Base-by-base conservation (phyloP, 495 filamentous ascomycete genomes). In the Trichoderma asperelloides region DNA sequence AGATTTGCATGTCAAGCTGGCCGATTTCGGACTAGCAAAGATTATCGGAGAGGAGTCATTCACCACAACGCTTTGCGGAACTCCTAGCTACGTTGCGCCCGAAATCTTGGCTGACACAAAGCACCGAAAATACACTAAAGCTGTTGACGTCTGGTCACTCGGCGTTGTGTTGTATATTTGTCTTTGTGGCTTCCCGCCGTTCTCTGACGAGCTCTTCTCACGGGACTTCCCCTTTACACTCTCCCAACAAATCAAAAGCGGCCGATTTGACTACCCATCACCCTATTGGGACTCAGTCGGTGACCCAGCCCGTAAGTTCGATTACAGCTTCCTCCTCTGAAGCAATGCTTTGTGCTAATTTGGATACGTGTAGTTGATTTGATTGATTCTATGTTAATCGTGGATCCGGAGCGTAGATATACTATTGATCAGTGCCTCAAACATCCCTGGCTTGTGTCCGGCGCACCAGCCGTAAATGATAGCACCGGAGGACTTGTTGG, bases 91-190 rank as follows among this genome's bases (percentile, higher is more conserved):
- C 75, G 96, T 98, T 69, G 96, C 96, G 0, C 96, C 96, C 2
- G 96, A 99, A 73, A 97, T 99, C 65, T 79, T 99, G 13, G 87
- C 92, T 70, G 88, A 90, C 66, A 84, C 82, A 27, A 86, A 83
- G 68, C 84, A 90, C 62, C 88, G 96, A 62, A 89, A 89, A 73
- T 99, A 99, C 76, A 96, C 92, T 43, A 92, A 92, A 69, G 93
- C 94, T 16, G 96, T 98, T 30, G 96, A 99, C 76, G 83, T 98
- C 64, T 99, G 96, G 96, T 96, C 93, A 0, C 85, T 98, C 18
- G 96, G 96, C 15, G 96, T 99, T 12, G 96, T 98, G n/a, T 85
- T 99, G 25, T 99, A 99, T 77, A 98, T 99, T 70, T 98, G 93
- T 74, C 86, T 99, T 16, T 99, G 96, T 74, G 96, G 96, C 4